Evolutionary conservation across 768 basidiomycete species (phyloP).

Genomic region (Lyophyllum shimeji): DNA sequence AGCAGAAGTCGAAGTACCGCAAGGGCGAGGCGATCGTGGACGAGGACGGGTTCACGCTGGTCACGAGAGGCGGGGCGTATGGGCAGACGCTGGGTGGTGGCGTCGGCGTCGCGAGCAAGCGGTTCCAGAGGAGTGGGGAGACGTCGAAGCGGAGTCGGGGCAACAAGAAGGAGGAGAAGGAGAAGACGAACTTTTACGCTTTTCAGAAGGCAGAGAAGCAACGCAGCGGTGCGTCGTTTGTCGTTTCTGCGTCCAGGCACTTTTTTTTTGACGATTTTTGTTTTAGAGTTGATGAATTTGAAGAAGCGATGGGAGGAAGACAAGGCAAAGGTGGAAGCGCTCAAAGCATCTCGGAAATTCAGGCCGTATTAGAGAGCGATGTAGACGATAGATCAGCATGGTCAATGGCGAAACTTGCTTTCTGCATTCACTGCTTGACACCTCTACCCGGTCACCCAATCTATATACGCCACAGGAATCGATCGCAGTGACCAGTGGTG

Average conservation of each 20-base stretch:
- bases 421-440: too few species aligned
- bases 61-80: slow-evolving; percentile 89
- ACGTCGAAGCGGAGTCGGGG: slow-evolving; percentile 40
- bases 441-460: too few species aligned
- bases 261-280: slow-evolving; percentile 1
- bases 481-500: too few species aligned
- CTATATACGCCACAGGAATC: too few species aligned
- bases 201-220: slow-evolving; percentile 93
- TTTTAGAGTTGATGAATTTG: slow-evolving; percentile 67
- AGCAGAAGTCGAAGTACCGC: slow-evolving; percentile 62
- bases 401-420: too few species aligned
- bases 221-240: slow-evolving; percentile 62
- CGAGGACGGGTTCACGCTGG: slow-evolving; percentile 93
- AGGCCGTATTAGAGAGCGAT: slow-evolving; percentile 68
- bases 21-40: slow-evolving; percentile 91
- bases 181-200: slow-evolving; percentile 80
- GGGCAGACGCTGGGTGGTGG: slow-evolving; percentile 88
- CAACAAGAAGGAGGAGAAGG: slow-evolving; percentile 60
- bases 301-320: slow-evolving; percentile 86
- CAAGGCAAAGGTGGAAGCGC: slow-evolving; percentile 79
- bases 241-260: neutral
- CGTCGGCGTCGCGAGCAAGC: slow-evolving; percentile 59
- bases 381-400: too few species aligned
- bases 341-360: slow-evolving; percentile 79
- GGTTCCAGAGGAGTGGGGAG: slow-evolving; percentile 62